A percentile compares a stretch with the other conserved stretches of the same genome.
phyloP scores from a whole-genome alignment of 305 asterid genomes.

The Fraxinus xanthoxyloides region DNA sequence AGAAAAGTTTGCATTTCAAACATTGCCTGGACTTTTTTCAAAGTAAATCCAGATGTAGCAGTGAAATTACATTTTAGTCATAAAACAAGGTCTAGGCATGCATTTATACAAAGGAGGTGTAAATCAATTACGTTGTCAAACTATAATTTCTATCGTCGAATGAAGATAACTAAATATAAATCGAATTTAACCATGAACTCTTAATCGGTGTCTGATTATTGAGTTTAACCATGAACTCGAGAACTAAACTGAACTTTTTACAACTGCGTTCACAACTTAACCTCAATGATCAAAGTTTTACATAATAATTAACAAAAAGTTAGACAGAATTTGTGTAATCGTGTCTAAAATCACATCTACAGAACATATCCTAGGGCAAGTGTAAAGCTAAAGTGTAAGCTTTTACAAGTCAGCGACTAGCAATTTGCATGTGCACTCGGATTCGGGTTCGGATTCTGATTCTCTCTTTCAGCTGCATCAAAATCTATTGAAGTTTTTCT shows the following conservation, averaged over 20 bases:
- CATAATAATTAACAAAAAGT: not conserved
- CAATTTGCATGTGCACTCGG: not conserved
- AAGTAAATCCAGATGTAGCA: too few species aligned
- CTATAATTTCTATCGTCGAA: not conserved
- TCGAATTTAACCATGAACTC: not conserved
- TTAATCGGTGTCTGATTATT: too few species aligned
- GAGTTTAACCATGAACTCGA: not conserved
- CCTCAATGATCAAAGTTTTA: not conserved
- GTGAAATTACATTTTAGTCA: too few species aligned
- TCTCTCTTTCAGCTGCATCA: slow-evolving; percentile 37
- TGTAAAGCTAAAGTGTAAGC: not conserved
- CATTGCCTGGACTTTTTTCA: not conserved
- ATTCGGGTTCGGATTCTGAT: slow-evolving; percentile 6
- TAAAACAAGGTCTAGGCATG: not conserved
- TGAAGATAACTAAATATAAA: not conserved
- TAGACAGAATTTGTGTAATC: not conserved
- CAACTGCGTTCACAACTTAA: not conserved
- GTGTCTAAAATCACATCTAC: not conserved
- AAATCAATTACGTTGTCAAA: not conserved
- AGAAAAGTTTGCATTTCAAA: too few species aligned
- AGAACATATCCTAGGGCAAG: not conserved
- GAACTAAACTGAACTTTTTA: not conserved
- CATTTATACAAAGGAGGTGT: not conserved
- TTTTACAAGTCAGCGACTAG: not conserved
- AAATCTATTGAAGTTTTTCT: slow-evolving; percentile 46